phyloP scores from a whole-genome alignment of 768 basidiomycete species.

The Cubamyces sp. region DNA sequence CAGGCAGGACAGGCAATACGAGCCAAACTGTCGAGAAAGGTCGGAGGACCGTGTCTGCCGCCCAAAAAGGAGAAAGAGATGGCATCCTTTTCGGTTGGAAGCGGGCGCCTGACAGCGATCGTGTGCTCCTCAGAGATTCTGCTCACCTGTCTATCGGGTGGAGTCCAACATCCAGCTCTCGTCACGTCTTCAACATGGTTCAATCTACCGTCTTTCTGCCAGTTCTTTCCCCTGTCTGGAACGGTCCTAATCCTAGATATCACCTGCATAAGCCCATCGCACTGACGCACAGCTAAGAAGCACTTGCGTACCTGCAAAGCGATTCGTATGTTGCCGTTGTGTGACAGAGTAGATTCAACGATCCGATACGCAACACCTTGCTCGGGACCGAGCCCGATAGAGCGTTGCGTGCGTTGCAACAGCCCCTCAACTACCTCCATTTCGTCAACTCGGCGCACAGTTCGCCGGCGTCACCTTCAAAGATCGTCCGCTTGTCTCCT shows the following conservation, averaged over 20 bases:
- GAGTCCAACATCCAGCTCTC: background rate
- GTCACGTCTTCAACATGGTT: background rate
- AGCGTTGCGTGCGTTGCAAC: background rate
- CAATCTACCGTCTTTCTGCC: no score
- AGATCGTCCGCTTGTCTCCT: no score
- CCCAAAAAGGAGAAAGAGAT: background rate
- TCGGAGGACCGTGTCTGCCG: background rate
- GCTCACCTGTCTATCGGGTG: background rate
- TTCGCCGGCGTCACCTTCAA: no score
- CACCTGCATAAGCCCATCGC: no score
- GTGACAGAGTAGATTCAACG: no score
- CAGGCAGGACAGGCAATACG: background rate
- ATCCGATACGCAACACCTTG: background rate
- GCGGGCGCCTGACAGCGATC: conserved; percentile 7
- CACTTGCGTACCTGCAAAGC: no score
- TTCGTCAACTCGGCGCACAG: no score
- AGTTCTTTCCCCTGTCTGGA: background rate
- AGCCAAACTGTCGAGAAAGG: background rate
- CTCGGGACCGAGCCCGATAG: background rate
- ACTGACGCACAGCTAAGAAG: no score
- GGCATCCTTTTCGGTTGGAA: conserved; percentile 1
- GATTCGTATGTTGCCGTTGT: no score
- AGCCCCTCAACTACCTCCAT: background rate
- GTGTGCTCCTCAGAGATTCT: background rate
- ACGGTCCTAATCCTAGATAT: background rate